phyloP scores from a whole-genome alignment of 371 early-diverging fungal genomes.

The Mucor velutinosus region DNA sequence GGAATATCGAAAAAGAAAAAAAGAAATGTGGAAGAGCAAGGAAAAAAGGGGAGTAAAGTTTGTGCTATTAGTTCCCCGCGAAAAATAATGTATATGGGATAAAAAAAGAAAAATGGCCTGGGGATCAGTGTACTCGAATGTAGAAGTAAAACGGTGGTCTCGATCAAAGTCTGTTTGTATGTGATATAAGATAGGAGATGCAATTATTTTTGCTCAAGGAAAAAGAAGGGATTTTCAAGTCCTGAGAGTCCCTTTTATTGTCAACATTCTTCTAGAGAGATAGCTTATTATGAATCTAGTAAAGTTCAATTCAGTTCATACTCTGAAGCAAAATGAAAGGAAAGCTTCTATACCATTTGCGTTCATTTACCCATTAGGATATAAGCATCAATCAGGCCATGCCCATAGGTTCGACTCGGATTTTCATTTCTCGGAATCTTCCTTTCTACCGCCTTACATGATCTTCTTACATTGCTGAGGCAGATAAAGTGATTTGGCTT shows the following conservation, averaged over 20 bases:
- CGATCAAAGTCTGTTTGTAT: not conserved
- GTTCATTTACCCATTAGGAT: not conserved
- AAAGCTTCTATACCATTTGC: not conserved
- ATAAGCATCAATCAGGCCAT: not conserved
- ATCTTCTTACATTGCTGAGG: too few species aligned
- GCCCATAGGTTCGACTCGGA: not conserved
- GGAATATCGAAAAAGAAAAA: not conserved
- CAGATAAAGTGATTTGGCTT: too few species aligned
- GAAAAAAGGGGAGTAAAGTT: constrained; percentile 1
- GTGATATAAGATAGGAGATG: not conserved
- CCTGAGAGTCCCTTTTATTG: not conserved
- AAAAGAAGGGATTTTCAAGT: not conserved
- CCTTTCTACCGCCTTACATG: not conserved
- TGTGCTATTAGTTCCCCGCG: constrained; percentile 5
- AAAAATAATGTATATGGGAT: not conserved
- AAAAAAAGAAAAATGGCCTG: not conserved
- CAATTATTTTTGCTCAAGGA: not conserved
- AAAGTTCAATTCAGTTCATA: not conserved
- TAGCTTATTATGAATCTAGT: not conserved
- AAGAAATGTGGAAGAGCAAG: not conserved
- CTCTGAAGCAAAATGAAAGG: not conserved
- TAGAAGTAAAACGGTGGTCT: not conserved
- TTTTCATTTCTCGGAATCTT: not conserved
- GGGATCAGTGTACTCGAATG: not conserved
- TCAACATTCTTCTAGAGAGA: not conserved